Evolutionary conservation across 2,329 filamentous ascomycete genomes (phyloP), one percentile per base, ranked within the genome.

Genomic region (Clonostachys chloroleuca): DNA sequence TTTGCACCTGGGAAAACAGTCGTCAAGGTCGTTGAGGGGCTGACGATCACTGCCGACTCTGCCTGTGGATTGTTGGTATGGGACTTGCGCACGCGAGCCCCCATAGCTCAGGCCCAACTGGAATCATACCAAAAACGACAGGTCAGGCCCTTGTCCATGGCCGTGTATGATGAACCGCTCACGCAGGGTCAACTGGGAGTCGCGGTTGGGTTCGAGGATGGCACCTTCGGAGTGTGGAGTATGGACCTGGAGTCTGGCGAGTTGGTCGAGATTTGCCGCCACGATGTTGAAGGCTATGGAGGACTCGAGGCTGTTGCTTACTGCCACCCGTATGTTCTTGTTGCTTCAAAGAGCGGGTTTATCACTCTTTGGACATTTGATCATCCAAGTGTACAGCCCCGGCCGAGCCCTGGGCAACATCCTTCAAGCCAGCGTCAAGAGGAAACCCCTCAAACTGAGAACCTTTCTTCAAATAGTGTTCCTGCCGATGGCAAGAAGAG

Each of bases 291-390:
- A 8, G 79, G 72, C 47, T 83, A 83, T 48, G 86, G 85, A 9
- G 75, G 79, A 51, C 72, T 96, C 34, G 80, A 82, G 4, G 82
- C 84, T 1, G 73, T 94, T 41, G 87, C 91, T 6, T 83, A 85
- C 47, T 80, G 81, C 0, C 80, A 84, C 51, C 89, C 91, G 0
- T 94, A 92, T 59, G 63, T 95, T 3, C 68, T 95, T 10, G 89
- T 87, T 2, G 89, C 94, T 52, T 92, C 89, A 2, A 77, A 81
- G 20, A 78, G 81, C 13, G 87, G 90, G 42, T 69, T 86, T 8
- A 72, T 96, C 37, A 91, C 87, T 0, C 66, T 96, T 2, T 96
- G 95, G 62, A 81, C 78, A 1, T 85, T 92, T 51, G 65, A 73
- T 4, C 48, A 49, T 5, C 47, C 45, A 45, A 53, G 24, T 10